phyloP scores from a whole-genome alignment of 495 filamentous ascomycete species.

The Hypoxylon cercidicola region DNA sequence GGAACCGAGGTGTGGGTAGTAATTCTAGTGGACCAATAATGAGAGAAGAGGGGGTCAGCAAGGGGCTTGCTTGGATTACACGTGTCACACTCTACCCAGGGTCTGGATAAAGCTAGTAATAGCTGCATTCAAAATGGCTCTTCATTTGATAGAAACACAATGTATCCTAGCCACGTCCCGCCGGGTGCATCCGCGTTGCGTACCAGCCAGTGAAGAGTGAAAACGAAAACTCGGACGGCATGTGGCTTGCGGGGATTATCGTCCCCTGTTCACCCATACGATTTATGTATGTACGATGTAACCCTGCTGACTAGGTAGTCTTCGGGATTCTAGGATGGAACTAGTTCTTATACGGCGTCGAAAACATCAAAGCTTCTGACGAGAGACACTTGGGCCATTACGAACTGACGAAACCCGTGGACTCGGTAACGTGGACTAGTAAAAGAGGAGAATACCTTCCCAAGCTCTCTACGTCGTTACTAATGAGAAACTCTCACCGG shows the following conservation, averaged over 20 bases:
- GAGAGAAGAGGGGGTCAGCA: neutral
- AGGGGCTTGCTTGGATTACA: conserved; percentile 12
- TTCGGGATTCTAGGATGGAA: neutral
- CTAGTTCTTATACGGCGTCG: neutral
- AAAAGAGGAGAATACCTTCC: neutral
- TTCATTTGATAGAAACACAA: conserved; percentile 8
- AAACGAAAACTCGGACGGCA: neutral
- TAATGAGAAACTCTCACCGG: neutral
- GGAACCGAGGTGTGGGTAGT: conserved; percentile 21
- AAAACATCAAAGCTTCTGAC: neutral
- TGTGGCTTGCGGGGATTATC: conserved; percentile 5
- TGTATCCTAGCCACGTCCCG: conserved; percentile 2
- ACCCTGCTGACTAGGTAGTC: conserved; percentile 6
- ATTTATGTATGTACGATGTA: neutral
- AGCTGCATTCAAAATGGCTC: conserved; percentile 4
- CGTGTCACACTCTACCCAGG: conserved; percentile 14
- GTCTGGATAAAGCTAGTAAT: conserved; percentile 16
- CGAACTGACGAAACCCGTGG: conserved; percentile 4
- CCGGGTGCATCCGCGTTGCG: conserved; percentile 8
- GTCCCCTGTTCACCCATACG: neutral
- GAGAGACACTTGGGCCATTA: conserved; percentile 5
- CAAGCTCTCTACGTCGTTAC: neutral
- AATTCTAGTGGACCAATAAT: conserved; percentile 12
- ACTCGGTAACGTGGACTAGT: conserved; percentile 7
- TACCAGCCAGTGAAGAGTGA: neutral